Percentiles rank a stretch among this genome's conserved stretches.
These are phyloP conservation scores for Phytophthora constricta DNA, from an alignment of 352 stramenopile species.

Conservation along the genomic window DNA sequence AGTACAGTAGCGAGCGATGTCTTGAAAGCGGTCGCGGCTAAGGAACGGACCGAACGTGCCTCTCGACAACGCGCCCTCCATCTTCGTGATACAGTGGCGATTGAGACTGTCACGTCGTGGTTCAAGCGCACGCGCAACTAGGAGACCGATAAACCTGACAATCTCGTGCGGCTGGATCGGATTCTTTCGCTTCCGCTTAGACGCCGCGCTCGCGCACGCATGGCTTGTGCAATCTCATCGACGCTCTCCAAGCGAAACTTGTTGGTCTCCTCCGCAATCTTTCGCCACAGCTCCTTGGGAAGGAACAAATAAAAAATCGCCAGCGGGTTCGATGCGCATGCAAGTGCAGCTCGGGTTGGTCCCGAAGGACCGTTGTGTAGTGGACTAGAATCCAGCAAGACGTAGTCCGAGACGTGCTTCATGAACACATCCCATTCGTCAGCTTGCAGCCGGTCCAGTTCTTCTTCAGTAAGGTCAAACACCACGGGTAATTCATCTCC, in stretches of 20 bases:
- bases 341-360: too few species aligned
- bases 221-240: neutral
- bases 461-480: too few species aligned
- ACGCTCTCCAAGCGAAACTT: neutral
- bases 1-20: slow-evolving; percentile 4
- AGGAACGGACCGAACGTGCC: too few species aligned
- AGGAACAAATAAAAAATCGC: slow-evolving; percentile 16
- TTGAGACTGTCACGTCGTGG: neutral
- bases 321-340: too few species aligned
- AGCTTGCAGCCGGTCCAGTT: too few species aligned
- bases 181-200: too few species aligned
- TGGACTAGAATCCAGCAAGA: too few species aligned
- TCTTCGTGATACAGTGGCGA: slow-evolving; percentile 6
- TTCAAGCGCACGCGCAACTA: slow-evolving; percentile 5
- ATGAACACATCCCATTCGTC: too few species aligned
- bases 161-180: slow-evolving; percentile 11
- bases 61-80: neutral
- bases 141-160: slow-evolving; percentile 2
- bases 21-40: slow-evolving; percentile 4
- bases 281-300: slow-evolving; percentile 3
- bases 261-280: slow-evolving; percentile 3
- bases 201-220: too few species aligned
- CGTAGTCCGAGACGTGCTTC: too few species aligned
- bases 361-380: too few species aligned
- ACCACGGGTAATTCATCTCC: too few species aligned